Percentiles rank a stretch among this genome's conserved stretches.
These are phyloP conservation scores for Dactylellina parvicollis DNA, from an alignment of 2,329 filamentous ascomycete genomes.

Conservation along the genomic window DNA sequence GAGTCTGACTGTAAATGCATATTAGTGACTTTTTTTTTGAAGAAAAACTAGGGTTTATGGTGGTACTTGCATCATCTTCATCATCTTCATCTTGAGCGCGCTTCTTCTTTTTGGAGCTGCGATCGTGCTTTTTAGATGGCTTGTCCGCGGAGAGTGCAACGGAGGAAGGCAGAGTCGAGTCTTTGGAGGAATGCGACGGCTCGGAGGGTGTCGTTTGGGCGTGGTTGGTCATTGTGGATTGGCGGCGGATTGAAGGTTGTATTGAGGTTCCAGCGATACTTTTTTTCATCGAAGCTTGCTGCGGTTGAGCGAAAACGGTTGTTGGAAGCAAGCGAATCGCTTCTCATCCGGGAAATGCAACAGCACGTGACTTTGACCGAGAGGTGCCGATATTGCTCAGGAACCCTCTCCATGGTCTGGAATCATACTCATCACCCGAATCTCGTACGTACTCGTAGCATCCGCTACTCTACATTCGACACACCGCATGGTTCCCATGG, in stretches of 20 bases:
- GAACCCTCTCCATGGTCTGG: no score
- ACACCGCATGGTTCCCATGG: no score
- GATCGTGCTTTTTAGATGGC: not conserved
- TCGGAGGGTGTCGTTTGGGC: not conserved
- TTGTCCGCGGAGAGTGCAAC: not conserved
- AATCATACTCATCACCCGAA: no score
- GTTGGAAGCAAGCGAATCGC: not conserved
- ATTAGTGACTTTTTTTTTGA: not conserved
- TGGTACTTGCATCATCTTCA: slow-evolving; percentile 9
- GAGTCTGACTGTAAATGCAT: slow-evolving; percentile 6
- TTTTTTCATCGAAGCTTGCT: not conserved
- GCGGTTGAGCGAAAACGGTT: not conserved
- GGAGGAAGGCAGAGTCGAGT: not conserved
- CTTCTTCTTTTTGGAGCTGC: slow-evolving; percentile 21
- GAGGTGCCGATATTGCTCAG: no score
- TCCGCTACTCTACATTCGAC: no score
- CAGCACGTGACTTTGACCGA: no score
- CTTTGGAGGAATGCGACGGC: slow-evolving; percentile 6
- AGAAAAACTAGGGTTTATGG: not conserved
- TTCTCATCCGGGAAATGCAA: slow-evolving; percentile 12
- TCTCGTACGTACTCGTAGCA: no score
- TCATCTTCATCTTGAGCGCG: slow-evolving; percentile 11
- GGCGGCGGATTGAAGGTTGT: not conserved
- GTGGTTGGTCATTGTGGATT: slow-evolving; percentile 8
- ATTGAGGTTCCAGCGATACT: slow-evolving; percentile 1